Base-by-base conservation (phyloP, 306 rosid genomes). In the Malus orientalis region DNA sequence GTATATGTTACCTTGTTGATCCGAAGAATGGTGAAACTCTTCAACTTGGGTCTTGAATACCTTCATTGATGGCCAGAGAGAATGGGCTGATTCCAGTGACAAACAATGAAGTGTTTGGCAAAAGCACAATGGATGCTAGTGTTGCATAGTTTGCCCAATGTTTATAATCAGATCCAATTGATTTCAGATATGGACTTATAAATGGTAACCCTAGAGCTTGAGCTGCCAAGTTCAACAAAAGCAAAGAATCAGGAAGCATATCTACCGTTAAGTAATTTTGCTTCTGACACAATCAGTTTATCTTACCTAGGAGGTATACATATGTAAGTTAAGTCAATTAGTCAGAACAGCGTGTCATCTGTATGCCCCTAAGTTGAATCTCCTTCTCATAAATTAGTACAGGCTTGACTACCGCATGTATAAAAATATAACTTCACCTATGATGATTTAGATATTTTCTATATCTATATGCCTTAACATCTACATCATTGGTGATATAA, bases 101-200 rank as follows among this genome's bases (percentile, higher is more conserved):
- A 77, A 68, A 85, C 11, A 83, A 78, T 45, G 96, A 88, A 63
- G 88, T 38, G 66, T 81, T 86, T 4, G 98, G 98, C 23, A 73
- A 73, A 51, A 95, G 83, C 62, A 95, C 97, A 2, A 93, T 90
- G 1, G 96, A 92, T 2, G 96, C 97, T 63, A 89, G 71, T 10
- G 87, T 86, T 42, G 97, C 97, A 69, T 62, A 89, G 84, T 90
- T 92, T n/a, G 84, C 96, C 6, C 98, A 96, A 69, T 90, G 85
- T 49, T 44, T 78, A 57, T 55, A 90, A 55, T 89, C 85, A 13
- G 95, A 80, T 63, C 96, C 96, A 74, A 90, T 85, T 36, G 91
- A 86, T 57, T 85, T 83, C 59, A 92, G 70, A 79, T 92, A 92
- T 81, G 98, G 96, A 74, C 98, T 92, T 74, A 90, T 36, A 75